These are phyloP conservation scores for Pythium dissimile DNA, from an alignment of 352 stramenopile species.

Conservation along the genomic window DNA sequence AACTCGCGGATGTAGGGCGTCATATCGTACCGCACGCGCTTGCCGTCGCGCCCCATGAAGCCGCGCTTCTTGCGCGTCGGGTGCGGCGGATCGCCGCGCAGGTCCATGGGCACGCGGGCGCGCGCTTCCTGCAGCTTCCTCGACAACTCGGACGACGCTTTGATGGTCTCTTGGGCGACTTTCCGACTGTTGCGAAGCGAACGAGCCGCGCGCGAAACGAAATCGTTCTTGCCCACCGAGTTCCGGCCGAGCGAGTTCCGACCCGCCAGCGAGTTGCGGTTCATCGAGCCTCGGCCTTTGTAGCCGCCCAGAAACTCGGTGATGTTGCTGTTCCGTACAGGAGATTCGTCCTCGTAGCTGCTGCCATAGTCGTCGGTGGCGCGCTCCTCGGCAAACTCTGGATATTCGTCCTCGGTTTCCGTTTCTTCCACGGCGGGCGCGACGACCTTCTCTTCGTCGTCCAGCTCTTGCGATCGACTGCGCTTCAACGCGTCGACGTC, in stretches of 20 bases:
- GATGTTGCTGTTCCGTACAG: slow-evolving; percentile 26
- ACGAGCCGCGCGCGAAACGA: slow-evolving; percentile 23
- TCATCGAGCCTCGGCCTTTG: slow-evolving; percentile 25
- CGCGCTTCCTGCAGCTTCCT: slow-evolving; percentile 29
- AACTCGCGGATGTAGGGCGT: slow-evolving; percentile 28
- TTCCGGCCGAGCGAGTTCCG: slow-evolving; percentile 17
- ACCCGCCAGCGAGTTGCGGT: slow-evolving; percentile 20
- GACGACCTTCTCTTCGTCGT: slow-evolving; percentile 20
- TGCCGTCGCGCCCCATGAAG: slow-evolving; percentile 15
- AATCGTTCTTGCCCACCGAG: slow-evolving; percentile 22
- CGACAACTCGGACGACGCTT: slow-evolving; percentile 23
- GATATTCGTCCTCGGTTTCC: slow-evolving; percentile 23
- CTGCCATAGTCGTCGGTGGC: slow-evolving; percentile 13
- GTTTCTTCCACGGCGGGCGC: slow-evolving; percentile 10
- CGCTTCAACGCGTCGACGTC: slow-evolving; percentile 23
- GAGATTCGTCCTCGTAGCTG: slow-evolving; percentile 22
- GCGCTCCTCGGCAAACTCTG: slow-evolving; percentile 12
- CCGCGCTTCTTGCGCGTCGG: slow-evolving; percentile 15
- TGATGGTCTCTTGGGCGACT: slow-evolving; percentile 14
- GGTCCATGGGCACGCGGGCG: slow-evolving; percentile 25
- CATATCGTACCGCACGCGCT: slow-evolving; percentile 28
- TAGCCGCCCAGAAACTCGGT: slow-evolving; percentile 33
- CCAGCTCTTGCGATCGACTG: slow-evolving; percentile 18
- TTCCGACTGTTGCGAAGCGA: slow-evolving; percentile 28
- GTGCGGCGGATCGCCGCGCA: slow-evolving; percentile 14